phyloP scores from a whole-genome alignment of 768 basidiomycete species.

The Lentinula detonsa region DNA sequence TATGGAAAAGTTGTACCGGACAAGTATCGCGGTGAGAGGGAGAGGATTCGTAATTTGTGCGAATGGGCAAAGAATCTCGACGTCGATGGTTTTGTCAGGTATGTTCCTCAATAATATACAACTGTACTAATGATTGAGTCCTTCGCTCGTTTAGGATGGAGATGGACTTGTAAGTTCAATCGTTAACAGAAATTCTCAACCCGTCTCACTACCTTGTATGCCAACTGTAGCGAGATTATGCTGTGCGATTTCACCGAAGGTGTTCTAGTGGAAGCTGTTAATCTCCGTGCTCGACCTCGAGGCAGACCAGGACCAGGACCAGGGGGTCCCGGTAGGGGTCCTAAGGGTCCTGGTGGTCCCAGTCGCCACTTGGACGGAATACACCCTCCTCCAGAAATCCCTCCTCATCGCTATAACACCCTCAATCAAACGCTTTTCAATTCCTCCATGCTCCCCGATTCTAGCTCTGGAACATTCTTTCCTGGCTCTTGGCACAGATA shows the following conservation, averaged over 20 bases:
- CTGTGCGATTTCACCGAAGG: conserved; percentile 39
- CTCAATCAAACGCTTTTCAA: background rate
- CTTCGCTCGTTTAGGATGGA: conserved; percentile 32
- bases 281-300: conserved; percentile 15
- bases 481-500: conserved; percentile 35
- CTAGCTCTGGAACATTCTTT: conserved; percentile 17
- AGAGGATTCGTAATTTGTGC: conserved; percentile 33
- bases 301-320: background rate
- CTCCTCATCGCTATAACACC: background rate
- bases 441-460: background rate
- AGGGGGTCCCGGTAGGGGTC: conserved; percentile 5
- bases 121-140: background rate
- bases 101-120: background rate
- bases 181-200: background rate
- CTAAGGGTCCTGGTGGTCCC: conserved; percentile 3
- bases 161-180: conserved; percentile 38
- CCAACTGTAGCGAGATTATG: conserved; percentile 34
- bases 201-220: background rate
- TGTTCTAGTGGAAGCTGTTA: conserved; percentile 28
- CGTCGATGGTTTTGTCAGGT: conserved; percentile 45
- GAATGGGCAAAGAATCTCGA: conserved; percentile 32
- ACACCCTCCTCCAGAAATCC: background rate
- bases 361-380: background rate
- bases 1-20: conserved; percentile 28
- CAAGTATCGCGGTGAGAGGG: conserved; percentile 20